Conservation (phyloP, 1,284 basidiomycete species). For the Boletus albobrunnescens region DNA sequence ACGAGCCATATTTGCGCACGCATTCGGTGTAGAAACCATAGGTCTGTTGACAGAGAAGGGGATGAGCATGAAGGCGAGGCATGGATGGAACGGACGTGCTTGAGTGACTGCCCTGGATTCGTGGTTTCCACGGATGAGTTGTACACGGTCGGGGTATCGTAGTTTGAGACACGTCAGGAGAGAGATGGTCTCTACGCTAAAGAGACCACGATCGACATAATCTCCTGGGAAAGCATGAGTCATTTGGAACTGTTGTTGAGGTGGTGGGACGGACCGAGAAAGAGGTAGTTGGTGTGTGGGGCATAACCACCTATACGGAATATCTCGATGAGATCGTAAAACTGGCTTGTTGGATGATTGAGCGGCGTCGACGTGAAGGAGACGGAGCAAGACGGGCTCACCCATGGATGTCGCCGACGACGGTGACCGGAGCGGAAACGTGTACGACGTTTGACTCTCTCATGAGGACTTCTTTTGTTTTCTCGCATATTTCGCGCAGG, state of each 20-base stretch:
- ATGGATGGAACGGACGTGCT: slow-evolving; percentile 43
- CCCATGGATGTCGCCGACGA: slow-evolving; percentile 99
- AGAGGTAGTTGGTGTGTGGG: slow-evolving; percentile 96
- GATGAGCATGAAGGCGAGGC: slow-evolving; percentile 22
- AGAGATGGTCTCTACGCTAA: slow-evolving; percentile 98
- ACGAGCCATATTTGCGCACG: slow-evolving; percentile 93
- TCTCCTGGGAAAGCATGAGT: slow-evolving; percentile 59
- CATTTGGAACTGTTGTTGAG: not conserved
- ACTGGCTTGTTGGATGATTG: slow-evolving; percentile 68
- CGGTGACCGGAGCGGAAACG: slow-evolving; percentile 96
- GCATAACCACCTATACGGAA: slow-evolving; percentile 97
- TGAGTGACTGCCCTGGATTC: slow-evolving; percentile 98
- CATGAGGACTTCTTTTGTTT: slow-evolving; percentile 98
- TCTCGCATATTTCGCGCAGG: slow-evolving; percentile 94
- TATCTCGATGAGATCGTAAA: slow-evolving; percentile 99
- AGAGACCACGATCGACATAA: slow-evolving; percentile 96
- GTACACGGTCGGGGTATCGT: slow-evolving; percentile 94
- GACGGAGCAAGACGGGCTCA: slow-evolving; percentile 43
- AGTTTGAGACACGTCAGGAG: slow-evolving; percentile 95
- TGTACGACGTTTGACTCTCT: slow-evolving; percentile 98
- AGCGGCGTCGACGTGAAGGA: slow-evolving; percentile 20
- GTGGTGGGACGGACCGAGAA: slow-evolving; percentile 66
- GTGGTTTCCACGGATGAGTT: slow-evolving; percentile 97
- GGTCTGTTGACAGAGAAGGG: slow-evolving; percentile 54
- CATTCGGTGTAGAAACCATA: slow-evolving; percentile 99